Conservation (phyloP, 306 rosid species). For the Cicer judaicum region DNA sequence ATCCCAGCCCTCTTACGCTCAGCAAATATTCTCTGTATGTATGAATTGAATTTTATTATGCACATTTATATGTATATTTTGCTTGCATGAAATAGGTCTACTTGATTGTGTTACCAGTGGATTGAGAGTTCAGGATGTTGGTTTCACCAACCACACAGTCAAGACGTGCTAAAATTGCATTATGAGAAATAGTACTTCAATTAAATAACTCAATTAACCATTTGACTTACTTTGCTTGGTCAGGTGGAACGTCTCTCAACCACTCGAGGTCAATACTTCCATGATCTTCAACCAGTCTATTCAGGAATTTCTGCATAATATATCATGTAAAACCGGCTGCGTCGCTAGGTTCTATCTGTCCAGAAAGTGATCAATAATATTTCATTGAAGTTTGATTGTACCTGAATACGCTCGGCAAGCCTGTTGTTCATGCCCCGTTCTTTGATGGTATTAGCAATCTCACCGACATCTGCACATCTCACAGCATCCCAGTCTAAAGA, state of each 20-base stretch:
- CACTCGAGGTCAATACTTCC: constrained; percentile 91
- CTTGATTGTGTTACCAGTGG: constrained; percentile 31
- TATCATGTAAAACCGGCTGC: constrained; percentile 46
- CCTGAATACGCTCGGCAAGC: constrained; percentile 96
- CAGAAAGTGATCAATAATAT: constrained; percentile 25
- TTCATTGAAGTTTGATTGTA: constrained; percentile 38
- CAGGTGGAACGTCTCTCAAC: constrained; percentile 98
- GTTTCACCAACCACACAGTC: constrained; percentile 32
- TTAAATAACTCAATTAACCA: constrained; percentile 40
- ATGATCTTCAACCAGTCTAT: constrained; percentile 85
- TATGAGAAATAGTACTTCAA: constrained; percentile 33
- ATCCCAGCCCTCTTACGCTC: constrained; percentile 90
- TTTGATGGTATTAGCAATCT: constrained; percentile 77
- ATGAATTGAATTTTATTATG: constrained; percentile 31
- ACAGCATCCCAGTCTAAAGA: constrained; percentile 97
- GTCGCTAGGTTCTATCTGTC: constrained; percentile 33
- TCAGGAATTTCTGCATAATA: constrained; percentile 76
- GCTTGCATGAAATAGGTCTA: constrained; percentile 22
- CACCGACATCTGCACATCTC: constrained; percentile 78
- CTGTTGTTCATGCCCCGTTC: constrained; percentile 98
- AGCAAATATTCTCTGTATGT: constrained; percentile 87
- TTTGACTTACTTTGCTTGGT: constrained; percentile 84
- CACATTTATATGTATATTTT: constrained; percentile 25
- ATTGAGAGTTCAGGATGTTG: constrained; percentile 20
- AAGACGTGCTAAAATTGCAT: constrained; percentile 26